Base-by-base conservation (phyloP, 2,329 filamentous ascomycete species). In the Aspergillus ruber region DNA sequence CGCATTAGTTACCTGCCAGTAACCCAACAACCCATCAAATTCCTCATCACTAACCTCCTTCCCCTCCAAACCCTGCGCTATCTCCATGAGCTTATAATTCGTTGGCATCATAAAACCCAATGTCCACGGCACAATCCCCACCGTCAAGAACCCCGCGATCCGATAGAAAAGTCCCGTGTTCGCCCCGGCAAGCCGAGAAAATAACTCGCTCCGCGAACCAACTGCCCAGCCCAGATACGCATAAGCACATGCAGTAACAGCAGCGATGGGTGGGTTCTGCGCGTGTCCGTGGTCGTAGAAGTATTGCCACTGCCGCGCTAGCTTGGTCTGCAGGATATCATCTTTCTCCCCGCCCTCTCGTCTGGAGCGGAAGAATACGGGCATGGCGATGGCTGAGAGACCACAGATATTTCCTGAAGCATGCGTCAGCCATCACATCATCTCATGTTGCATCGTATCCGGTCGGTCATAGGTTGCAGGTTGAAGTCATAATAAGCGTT, bases 51-150 rank as follows among this genome's bases (percentile, higher is more conserved):
- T 39, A 12, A 39, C 36, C 5, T 20, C 36, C 17, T 39, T 20
- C 7, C 36, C 17, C 9, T 20, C 18, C 36, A 18, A 6, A 3
- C 10, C 36, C 33, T 36, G n/a, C 6, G 33, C 25, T 20, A 54
- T 55, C n/a, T 52, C 55, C 32, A 57, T 23, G 43, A 70, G 50
- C 7, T 32, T 36, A 29, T 50, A 51, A 50, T 68, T 69, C 20
- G 61, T 62, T 12, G 48, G 36, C 1, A 25, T 27, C 62, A 70
- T 70, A 3, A 47, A 42, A 3, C 49, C 36, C 0, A 63, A 2
- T 12, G 67, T 70, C 44, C 51, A 69, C 13, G 67, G 67, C 3
- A 65, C 56, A 46, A 69, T 66, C 1, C 56, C 53, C 8, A 66
- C 1, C 7, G 60, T 61, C 46, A 69, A 29, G 12, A 50, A 47